Base-by-base conservation (phyloP, 2,329 filamentous ascomycete species). In the Aspergillus piperis region DNA sequence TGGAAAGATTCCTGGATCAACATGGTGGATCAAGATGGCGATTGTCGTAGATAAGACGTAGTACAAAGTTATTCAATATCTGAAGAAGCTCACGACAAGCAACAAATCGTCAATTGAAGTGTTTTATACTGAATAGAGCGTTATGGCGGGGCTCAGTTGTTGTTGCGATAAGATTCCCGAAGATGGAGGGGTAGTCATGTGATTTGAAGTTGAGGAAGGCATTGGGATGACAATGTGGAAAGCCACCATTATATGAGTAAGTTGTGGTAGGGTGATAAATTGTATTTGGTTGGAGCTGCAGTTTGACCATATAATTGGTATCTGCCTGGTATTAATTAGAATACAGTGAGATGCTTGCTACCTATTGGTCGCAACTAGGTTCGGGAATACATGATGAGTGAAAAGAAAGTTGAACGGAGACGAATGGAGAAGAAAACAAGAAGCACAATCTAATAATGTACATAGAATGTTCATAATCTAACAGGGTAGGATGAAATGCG, bases 1-100 rank as follows among this genome's bases (percentile, higher is more conserved):
- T 73, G 64, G 57, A 69, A 64, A 30, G 66, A 71, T 66, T 77
- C 75, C 59, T 72, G 69, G 39, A 77, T 70, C 38, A 77, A 64
- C 75, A 77, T 77, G 11, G 27, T 65, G 48, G 49, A n/a, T 3
- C 42, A 38, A 19, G 15, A n/a, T 8, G 19, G 8, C 19, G 19
- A n/a, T 13, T 21, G 30, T 2, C n/a, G 21, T 19, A 25, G n/a
- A 48, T 5, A 13, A 50, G n/a, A 23, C 19, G 8, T 5, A 36
- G 15, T 27, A 13, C 10, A 3, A 2, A 19, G 8, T 8, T 27
- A 25, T 36, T 36, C 32, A 2, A 36, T 36, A 5, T 21, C 13
- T 8, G 13, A n/a, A 17, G 32, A 15, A 19, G 36, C 32, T 57
- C 36, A 19, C 25, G 39, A 11, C 21, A 25, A 47, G 44, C 36